Conservation (phyloP, 1,284 basidiomycete genomes). For the Ceratobasidium sp. region DNA sequence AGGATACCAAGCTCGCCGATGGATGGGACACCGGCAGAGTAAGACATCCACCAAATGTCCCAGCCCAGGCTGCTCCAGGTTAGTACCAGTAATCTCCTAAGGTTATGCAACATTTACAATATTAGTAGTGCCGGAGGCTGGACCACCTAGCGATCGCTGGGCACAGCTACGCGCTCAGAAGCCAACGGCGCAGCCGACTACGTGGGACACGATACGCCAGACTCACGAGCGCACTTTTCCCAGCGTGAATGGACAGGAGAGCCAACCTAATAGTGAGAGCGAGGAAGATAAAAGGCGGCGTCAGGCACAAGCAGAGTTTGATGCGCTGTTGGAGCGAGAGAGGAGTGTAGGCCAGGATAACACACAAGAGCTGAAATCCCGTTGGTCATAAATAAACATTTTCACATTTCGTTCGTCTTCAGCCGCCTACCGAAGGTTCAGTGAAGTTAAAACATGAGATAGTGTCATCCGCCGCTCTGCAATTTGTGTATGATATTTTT, state of each 20-base stretch:
- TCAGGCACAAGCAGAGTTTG: conserved; percentile 86
- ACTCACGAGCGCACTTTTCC: conserved; percentile 60
- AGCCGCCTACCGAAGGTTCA: not conserved
- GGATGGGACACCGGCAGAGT: conserved; percentile 51
- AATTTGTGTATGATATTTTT: conserved; percentile 13
- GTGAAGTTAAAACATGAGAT: not conserved
- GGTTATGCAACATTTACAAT: conserved; percentile 1
- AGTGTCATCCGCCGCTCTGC: not conserved
- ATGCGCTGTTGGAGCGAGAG: conserved; percentile 90
- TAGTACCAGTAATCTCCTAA: not conserved
- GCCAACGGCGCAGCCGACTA: conserved; percentile 61
- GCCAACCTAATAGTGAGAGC: not conserved
- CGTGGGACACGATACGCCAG: conserved; percentile 76
- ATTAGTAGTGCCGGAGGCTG: conserved; percentile 42
- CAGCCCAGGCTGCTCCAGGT: not conserved
- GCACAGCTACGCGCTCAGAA: conserved; percentile 69
- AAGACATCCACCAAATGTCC: not conserved
- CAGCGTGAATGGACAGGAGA: conserved; percentile 49
- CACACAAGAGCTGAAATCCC: conserved; percentile 37
- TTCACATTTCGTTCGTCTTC: not conserved
- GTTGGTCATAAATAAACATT: conserved; percentile 15
- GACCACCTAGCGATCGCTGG: conserved; percentile 60
- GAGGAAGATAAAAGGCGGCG: conserved; percentile 58
- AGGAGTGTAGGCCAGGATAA: conserved; percentile 82
- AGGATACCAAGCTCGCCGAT: conserved; percentile 50